Conservation (phyloP, 2,329 filamentous ascomycete species). For the Penicillium sp. region DNA sequence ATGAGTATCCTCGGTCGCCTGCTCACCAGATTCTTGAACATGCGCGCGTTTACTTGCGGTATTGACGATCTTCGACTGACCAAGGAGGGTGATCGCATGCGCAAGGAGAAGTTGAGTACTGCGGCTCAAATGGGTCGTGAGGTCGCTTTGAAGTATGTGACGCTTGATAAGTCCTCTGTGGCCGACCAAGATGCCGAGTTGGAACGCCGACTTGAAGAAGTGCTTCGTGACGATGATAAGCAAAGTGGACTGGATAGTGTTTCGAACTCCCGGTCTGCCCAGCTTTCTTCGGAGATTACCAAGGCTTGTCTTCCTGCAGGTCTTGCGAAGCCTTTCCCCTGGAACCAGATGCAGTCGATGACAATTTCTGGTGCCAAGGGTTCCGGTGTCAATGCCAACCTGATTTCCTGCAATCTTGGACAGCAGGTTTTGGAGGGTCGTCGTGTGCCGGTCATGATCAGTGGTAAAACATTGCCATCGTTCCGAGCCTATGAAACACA, state of each 20-base stretch:
- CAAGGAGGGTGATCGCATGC: conserved; percentile 69
- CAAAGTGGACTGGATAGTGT: conserved; percentile 87
- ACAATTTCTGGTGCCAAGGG: conserved; percentile 96
- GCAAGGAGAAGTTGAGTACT: conserved; percentile 66
- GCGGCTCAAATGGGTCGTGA: conserved; percentile 71
- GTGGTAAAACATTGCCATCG: conserved; percentile 91
- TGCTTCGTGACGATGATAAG: conserved; percentile 86
- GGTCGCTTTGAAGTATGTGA: conserved; percentile 86
- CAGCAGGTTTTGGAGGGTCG: conserved; percentile 95
- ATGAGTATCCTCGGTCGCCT: conserved; percentile 87
- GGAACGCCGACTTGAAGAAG: conserved; percentile 77
- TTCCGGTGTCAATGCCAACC: conserved; percentile 86
- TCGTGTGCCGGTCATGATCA: conserved; percentile 95
- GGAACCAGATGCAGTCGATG: conserved; percentile 99
- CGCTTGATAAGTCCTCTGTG: conserved; percentile 65
- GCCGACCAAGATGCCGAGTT: conserved; percentile 70
- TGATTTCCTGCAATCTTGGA: conserved; percentile 96
- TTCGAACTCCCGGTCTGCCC: conserved; percentile 69
- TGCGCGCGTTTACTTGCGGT: conserved; percentile 94
- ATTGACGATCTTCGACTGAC: conserved; percentile 94
- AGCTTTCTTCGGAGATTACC: conserved; percentile 77
- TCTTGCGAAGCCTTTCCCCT: conserved; percentile 87
- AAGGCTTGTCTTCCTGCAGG: conserved; percentile 75
- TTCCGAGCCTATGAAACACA: conserved; percentile 91
- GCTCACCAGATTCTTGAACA: conserved; percentile 84